Evolutionary conservation across 164 flowering plant genomes (phyloP).

Genomic region (Malania oleifera): DNA sequence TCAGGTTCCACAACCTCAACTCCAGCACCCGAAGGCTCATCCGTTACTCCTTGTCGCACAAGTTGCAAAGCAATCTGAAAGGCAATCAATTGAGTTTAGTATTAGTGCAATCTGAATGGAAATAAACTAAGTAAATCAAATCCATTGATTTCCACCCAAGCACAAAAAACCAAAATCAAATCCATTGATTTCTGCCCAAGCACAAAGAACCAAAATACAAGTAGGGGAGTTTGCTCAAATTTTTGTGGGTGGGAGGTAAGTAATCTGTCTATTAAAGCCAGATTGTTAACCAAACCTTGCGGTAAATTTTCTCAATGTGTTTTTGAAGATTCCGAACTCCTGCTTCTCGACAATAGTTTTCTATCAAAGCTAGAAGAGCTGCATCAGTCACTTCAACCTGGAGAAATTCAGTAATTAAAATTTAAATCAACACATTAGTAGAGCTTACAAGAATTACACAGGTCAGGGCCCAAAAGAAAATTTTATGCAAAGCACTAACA

Average conservation of each 20-base stretch:
- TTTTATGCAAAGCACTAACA: too few species aligned
- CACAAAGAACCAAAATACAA: too few species aligned
- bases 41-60: constrained; percentile 56
- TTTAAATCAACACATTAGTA: not conserved
- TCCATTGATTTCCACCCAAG: too few species aligned
- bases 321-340: constrained; percentile 95
- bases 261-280: too few species aligned
- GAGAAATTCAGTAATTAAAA: constrained; percentile 1
- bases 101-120: not conserved
- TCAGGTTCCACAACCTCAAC: constrained; percentile 16
- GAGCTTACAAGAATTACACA: too few species aligned
- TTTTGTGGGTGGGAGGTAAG: too few species aligned
- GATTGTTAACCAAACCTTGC: constrained; percentile 55
- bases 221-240: too few species aligned
- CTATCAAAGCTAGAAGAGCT: constrained; percentile 83
- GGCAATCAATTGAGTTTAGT: constrained; percentile 1
- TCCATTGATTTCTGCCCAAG: too few species aligned
- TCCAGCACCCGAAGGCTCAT: constrained; percentile 29
- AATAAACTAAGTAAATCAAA: too few species aligned
- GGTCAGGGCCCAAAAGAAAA: too few species aligned
- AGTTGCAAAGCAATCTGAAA: constrained; percentile 83
- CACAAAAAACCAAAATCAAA: too few species aligned
- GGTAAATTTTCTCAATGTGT: constrained; percentile 96
- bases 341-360: constrained; percentile 92
- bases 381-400: constrained; percentile 96